Base-by-base conservation (phyloP, 148 eudicot species). In the Tetragonia tetragonoides region DNA sequence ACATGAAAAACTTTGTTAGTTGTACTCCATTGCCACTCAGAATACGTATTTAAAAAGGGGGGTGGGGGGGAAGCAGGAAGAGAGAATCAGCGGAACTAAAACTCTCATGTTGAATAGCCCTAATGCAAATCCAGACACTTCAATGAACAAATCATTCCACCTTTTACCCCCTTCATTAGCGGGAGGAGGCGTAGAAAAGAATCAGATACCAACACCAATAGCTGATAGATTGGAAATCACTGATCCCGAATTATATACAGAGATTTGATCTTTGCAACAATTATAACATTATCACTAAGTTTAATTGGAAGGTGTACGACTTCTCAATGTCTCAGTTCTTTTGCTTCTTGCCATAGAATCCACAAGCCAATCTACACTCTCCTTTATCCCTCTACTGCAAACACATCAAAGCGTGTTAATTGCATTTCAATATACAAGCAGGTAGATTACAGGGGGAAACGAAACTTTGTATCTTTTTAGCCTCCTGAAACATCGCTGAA, bases 301-400 rank as follows among this genome's bases (percentile, higher is more conserved):
- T 86, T 76, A 86, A 73, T 76, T 51, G 72, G 81, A 79, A 28
- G 86, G 88, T 59, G 94, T 85, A 47, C 97, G 97, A 51, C 83
- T 78, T 81, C 90, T 84, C 83, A 95, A 83, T 85, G 84, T 87
- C 78, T 95, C 94, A 23, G 97, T 90, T 79, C 99, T 89, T 87
- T 93, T 93, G 82, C 99, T 95, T 83, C 93, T 91, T 77, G 89
- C 97, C 97, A 95, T 95, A 63, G 86, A 90, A 68, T 93, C 97
- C 68, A 95, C 90, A 4, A 95, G 97, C 99, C 99, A 95, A 54
- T 91, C 88, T 51, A 95, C 87, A 64, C 94, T 91, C 75, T 91
- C 99, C 84, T 90, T 93, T 44, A 95, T 91, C 65, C 99, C 99
- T 77, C 85, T 78, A 84, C 99, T 95, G 93, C 87, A 82, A 73